Conservation (phyloP, 306 rosid species). For the Lablab purpureus region DNA sequence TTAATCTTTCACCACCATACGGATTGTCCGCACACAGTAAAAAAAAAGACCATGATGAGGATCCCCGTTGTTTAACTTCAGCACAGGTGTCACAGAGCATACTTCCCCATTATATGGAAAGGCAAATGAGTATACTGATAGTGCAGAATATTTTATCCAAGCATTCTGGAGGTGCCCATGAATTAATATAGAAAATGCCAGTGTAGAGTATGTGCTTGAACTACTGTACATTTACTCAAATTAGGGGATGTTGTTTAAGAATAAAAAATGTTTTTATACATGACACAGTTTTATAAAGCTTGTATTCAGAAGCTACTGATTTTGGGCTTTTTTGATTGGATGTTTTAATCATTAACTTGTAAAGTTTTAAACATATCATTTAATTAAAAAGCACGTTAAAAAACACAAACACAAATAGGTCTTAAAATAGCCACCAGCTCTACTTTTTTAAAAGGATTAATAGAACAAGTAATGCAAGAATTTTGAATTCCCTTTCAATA, state of each 20-base stretch:
- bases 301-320: not conserved
- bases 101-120: not conserved
- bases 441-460: not conserved
- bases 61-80: conserved; percentile 15
- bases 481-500: not conserved
- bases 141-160: not conserved
- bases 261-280: not conserved
- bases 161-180: conserved; percentile 26
- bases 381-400: not conserved
- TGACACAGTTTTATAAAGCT: not conserved
- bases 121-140: not conserved
- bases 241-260: not conserved
- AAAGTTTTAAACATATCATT: not conserved
- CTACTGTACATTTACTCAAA: not conserved
- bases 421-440: not conserved
- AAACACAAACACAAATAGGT: not conserved
- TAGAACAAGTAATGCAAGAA: not conserved
- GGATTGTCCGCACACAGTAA: conserved; percentile 11
- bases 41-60: conserved; percentile 14
- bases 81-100: not conserved
- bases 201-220: not conserved
- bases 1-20: not conserved
- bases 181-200: not conserved
- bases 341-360: not conserved
- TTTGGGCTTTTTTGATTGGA: not conserved